Percentiles rank a stretch among this genome's conserved stretches.
These are phyloP conservation scores for Phytophthora melonis DNA, from an alignment of 352 stramenopile species.

Conservation along the genomic window DNA sequence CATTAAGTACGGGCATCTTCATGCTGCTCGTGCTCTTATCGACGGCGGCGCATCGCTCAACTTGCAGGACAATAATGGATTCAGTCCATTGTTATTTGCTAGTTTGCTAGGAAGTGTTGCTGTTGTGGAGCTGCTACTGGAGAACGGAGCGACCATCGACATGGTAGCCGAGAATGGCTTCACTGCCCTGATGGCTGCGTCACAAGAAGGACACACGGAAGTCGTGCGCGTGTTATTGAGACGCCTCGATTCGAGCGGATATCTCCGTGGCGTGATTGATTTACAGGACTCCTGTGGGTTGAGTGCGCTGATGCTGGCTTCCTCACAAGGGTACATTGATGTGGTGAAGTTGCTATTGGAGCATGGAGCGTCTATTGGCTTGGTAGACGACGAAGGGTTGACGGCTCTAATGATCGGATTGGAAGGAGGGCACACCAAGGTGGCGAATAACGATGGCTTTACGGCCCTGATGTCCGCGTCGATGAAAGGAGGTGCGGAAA, in stretches of 20 bases:
- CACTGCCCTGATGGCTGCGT: background rate
- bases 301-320: constrained; percentile 4
- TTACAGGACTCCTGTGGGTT: background rate
- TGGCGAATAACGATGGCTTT: background rate
- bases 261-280: background rate
- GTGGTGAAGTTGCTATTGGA: constrained; percentile 1
- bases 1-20: background rate
- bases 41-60: background rate
- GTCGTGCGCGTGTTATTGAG: background rate
- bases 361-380: constrained; percentile 6
- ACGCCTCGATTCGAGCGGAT: background rate
- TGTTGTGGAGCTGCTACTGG: background rate
- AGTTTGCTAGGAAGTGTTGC: background rate
- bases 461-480: background rate
- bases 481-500: background rate
- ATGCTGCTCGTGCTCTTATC: background rate
- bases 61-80: background rate
- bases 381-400: background rate
- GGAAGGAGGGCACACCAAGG: too few relatives aligned
- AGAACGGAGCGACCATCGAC: background rate
- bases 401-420: constrained; percentile 6
- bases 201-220: background rate
- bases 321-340: background rate
- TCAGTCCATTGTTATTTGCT: background rate
- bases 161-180: background rate